Percentiles rank a stretch among this genome's conserved stretches.
phyloP scores from a whole-genome alignment of 192 early-diverging fungal species.

The Piromyces finnis region DNA sequence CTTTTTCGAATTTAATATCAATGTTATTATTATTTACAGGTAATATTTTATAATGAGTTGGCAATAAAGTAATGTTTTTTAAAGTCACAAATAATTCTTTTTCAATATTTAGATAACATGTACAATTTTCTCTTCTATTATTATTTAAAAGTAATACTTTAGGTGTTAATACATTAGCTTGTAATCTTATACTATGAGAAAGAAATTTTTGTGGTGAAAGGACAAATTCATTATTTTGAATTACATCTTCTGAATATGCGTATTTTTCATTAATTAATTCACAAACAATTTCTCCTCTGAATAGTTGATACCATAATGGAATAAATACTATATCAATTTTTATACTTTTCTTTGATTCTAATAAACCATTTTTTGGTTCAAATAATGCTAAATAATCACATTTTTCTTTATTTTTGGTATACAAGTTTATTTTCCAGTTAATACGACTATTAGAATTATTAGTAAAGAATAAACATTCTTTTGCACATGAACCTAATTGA shows the following conservation, averaged over 20 bases:
- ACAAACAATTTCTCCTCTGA: neutral
- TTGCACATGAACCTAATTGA: neutral
- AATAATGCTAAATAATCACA: neutral
- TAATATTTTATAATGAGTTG: neutral
- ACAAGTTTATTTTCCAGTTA: neutral
- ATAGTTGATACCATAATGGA: neutral
- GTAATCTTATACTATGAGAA: neutral
- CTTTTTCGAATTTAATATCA: neutral
- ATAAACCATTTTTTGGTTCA: neutral
- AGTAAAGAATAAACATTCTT: neutral
- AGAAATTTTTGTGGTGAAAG: neutral
- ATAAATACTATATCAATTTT: neutral
- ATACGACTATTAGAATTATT: neutral
- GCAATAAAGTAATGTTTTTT: neutral
- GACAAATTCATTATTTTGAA: neutral
- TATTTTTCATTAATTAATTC: neutral
- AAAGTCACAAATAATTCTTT: neutral
- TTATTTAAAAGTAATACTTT: neutral
- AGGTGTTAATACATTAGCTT: neutral
- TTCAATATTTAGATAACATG: neutral
- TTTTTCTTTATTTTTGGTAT: neutral
- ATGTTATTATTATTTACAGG: neutral
- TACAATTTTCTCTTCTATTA: neutral
- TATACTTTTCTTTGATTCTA: neutral
- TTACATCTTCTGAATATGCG: neutral